Conservation (phyloP, 2,329 filamentous ascomycete genomes). For the Colletotrichum sp. region DNA sequence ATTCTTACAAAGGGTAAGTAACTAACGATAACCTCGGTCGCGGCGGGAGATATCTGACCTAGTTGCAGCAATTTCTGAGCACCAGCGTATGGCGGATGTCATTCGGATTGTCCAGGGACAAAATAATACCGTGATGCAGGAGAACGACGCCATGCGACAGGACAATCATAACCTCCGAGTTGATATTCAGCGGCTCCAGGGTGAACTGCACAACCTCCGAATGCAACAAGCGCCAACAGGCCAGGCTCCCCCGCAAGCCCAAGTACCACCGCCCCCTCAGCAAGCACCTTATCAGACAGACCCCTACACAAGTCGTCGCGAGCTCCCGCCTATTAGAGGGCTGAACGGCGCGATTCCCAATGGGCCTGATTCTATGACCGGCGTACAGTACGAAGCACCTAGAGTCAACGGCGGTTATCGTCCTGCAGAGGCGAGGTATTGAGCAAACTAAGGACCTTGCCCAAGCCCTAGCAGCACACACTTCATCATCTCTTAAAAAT, state of each 20-base stretch:
- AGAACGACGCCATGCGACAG: slow-evolving; percentile 54
- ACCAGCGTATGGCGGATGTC: slow-evolving; percentile 58
- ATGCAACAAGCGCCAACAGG: slow-evolving; percentile 29
- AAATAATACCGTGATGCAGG: slow-evolving; percentile 43
- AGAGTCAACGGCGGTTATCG: slow-evolving; percentile 52
- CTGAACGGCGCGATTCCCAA: slow-evolving; percentile 48
- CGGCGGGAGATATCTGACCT: neutral
- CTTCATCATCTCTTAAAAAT: neutral
- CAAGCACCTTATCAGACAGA: slow-evolving; percentile 29
- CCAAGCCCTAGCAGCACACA: neutral
- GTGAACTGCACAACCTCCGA: slow-evolving; percentile 31
- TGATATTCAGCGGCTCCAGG: slow-evolving; percentile 54
- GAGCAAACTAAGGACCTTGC: neutral
- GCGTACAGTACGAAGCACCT: slow-evolving; percentile 65
- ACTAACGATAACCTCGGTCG: slow-evolving; percentile 28
- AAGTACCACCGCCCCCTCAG: slow-evolving; percentile 26
- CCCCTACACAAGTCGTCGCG: slow-evolving; percentile 43
- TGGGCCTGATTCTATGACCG: slow-evolving; percentile 67
- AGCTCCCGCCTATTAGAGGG: slow-evolving; percentile 63
- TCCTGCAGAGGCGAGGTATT: slow-evolving; percentile 38
- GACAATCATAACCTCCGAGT: slow-evolving; percentile 53
- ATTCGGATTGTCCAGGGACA: slow-evolving; percentile 53
- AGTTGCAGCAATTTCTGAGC: slow-evolving; percentile 63
- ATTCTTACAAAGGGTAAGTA: slow-evolving; percentile 83
- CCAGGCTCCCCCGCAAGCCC: slow-evolving; percentile 2